Evolutionary conservation across 208 protist species (phyloP), one percentile per base, ranked within the genome.

Genomic region (Crithidia expoeki): DNA sequence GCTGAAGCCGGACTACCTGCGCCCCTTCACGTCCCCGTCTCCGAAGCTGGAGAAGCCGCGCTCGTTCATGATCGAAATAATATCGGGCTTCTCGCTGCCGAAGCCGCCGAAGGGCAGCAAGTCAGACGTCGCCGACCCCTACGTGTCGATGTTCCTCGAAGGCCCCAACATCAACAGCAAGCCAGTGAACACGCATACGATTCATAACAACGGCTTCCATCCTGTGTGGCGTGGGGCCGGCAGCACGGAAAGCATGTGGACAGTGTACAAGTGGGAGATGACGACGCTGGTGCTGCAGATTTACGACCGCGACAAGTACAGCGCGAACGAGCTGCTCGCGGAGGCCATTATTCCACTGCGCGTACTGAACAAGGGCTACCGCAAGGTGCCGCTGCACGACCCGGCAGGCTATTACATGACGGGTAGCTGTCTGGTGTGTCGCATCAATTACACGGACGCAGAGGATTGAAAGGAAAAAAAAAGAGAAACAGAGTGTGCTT

Each of bases 1-100:
- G 28, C 85, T 98, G 34, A 98, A 98, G 81, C 97, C 97, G 2
- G 63, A 63, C 2, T 72, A 80, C 58, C 65, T 97, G 40, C 79
- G 84, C 0, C 68, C 76, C 21, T 21, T 70, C 14, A 70, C 38
- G 25, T 44, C 30, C 33, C 40, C 50, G 23, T 17, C 46, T 23
- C 55, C 42, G 2, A 46, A 47, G 36, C 34, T 46, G 21, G 56
- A 56, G 19, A 64, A 77, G 34, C 62, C 64, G 47, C 72, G 85
- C 30, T 79, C 32, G 51, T 50, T 95, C 21, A 80, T 61, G 9
- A 63, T 90, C 28, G 84, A 88, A 60, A 50, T 95, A 30, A 85
- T 95, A 36, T 92, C 84, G 7, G 89, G 60, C 33, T 92, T 88
- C 71, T 89, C 80, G 55, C 74, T 95, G 19, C 86, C 86, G 19